Evolutionary conservation across 306 rosid species (phyloP).

Genomic region (Dryas octopetala): DNA sequence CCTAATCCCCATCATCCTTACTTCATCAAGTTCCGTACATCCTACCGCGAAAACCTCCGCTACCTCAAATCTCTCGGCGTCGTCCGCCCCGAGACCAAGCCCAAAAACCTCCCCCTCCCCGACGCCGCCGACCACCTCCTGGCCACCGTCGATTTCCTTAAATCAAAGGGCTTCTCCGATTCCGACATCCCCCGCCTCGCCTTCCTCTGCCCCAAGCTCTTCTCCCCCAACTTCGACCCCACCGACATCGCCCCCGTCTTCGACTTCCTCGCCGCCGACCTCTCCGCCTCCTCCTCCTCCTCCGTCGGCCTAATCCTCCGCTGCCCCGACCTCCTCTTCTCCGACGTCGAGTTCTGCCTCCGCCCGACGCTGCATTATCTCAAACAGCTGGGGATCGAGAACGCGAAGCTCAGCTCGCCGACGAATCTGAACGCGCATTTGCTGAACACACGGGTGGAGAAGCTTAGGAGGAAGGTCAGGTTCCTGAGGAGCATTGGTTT

Average conservation of each 20-base stretch:
- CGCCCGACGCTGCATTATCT: constrained; percentile 64
- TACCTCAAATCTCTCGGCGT: constrained; percentile 64
- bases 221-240: constrained; percentile 42
- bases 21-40: constrained; percentile 70
- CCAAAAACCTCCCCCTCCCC: constrained; percentile 52
- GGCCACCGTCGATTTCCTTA: constrained; percentile 57
- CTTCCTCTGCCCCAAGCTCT: constrained; percentile 53
- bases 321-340: constrained; percentile 64
- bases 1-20: not conserved
- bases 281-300: constrained; percentile 40
- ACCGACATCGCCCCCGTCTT: constrained; percentile 55
- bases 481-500: constrained; percentile 55
- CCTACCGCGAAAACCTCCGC: constrained; percentile 70
- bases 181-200: constrained; percentile 62
- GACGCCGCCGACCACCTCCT: constrained; percentile 54
- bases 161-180: constrained; percentile 75
- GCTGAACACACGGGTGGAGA: constrained; percentile 66
- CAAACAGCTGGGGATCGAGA: constrained; percentile 41
- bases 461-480: constrained; percentile 45
- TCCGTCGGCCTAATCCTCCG: constrained; percentile 56
- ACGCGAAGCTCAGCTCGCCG: constrained; percentile 32
- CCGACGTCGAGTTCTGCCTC: constrained; percentile 66
- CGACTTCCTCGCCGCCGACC: constrained; percentile 47
- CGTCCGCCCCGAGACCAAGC: constrained; percentile 47
- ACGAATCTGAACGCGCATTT: constrained; percentile 60